These are phyloP conservation scores for Corchorus olitorius DNA, from an alignment of 345 rosid genomes.

Conservation along the genomic window DNA sequence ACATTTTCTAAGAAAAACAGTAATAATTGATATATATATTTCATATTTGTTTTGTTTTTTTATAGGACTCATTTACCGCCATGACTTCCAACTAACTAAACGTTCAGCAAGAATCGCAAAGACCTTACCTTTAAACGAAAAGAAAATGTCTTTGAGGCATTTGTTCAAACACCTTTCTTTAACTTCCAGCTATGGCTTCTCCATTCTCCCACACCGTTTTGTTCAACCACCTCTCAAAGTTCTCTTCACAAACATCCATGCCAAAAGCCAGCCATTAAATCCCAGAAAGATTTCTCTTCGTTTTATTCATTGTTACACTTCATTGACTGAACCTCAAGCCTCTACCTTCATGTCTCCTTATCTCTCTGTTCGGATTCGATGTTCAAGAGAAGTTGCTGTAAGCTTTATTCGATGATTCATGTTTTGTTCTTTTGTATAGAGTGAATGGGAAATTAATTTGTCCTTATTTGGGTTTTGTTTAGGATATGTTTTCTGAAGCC, in stretches of 20 bases:
- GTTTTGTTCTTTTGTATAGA: neutral
- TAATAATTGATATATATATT: neutral
- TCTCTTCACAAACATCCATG: conserved; percentile 20
- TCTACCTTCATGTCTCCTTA: conserved; percentile 39
- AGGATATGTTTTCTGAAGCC: conserved; percentile 85
- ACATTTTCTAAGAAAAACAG: neutral
- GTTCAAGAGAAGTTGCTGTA: conserved; percentile 54
- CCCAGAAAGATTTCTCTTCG: conserved; percentile 20
- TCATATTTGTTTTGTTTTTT: neutral
- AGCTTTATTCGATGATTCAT: conserved; percentile 25
- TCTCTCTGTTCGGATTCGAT: conserved; percentile 70
- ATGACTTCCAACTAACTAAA: neutral
- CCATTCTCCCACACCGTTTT: conserved; percentile 39
- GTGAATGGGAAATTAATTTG: neutral
- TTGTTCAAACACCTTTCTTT: conserved; percentile 63
- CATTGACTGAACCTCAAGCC: conserved; percentile 17
- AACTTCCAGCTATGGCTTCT: conserved; percentile 25
- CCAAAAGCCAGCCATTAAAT: conserved; percentile 8
- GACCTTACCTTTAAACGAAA: neutral
- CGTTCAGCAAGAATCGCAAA: neutral
- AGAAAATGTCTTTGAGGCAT: conserved; percentile 49
- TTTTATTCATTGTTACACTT: conserved; percentile 22
- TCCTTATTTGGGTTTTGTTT: conserved; percentile 17
- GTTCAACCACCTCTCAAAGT: conserved; percentile 25
- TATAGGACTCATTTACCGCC: conserved; percentile 9